Conservation (phyloP, 257 asterid genomes). For the Solanum lycopersicoides region DNA sequence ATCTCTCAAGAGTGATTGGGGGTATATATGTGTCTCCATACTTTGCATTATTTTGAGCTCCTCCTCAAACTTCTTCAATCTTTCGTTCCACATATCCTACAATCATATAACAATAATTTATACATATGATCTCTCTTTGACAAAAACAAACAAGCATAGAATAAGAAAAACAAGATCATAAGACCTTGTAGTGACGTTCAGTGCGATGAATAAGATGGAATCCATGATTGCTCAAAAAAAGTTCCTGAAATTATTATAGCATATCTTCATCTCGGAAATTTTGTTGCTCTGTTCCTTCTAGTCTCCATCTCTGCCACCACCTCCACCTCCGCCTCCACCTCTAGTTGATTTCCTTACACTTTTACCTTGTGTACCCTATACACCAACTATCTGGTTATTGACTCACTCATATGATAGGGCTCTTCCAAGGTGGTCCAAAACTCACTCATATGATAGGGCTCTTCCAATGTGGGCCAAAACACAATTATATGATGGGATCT, state of each 20-base stretch:
- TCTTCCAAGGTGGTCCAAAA: too few species aligned
- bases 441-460: not conserved
- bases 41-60: constrained; percentile 42
- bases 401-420: too few species aligned
- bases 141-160: not conserved
- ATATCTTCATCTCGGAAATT: constrained; percentile 63
- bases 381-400: not conserved
- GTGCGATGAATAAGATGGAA: constrained; percentile 77
- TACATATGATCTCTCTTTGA: not conserved
- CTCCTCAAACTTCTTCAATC: constrained; percentile 73
- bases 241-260: constrained; percentile 69
- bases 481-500: not conserved
- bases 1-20: constrained; percentile 3
- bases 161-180: not conserved
- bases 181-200: constrained; percentile 67
- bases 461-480: not conserved
- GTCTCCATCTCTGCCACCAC: not conserved
- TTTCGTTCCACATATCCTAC: constrained; percentile 11
- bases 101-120: not conserved
- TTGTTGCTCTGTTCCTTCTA: constrained; percentile 10
- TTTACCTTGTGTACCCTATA: not conserved
- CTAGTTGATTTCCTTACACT: not conserved
- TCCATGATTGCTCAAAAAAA: constrained; percentile 46
- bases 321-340: not conserved
- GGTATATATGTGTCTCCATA: constrained; percentile 13